phyloP scores from a whole-genome alignment of 2,329 filamentous ascomycete species.

The Clarireedia homoeocarpa region DNA sequence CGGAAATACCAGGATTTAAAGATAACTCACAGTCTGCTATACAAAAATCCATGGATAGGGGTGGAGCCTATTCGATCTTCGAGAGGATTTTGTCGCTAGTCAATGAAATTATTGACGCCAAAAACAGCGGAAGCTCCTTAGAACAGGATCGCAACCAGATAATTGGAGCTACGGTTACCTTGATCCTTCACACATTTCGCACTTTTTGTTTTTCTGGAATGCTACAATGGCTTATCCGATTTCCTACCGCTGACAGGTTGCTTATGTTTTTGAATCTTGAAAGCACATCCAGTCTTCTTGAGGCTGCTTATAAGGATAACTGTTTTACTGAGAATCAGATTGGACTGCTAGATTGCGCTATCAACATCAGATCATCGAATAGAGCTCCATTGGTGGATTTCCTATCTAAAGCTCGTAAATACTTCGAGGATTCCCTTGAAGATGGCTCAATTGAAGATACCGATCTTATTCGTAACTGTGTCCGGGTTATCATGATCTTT shows the following conservation, averaged over 20 bases:
- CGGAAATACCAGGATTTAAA: neutral
- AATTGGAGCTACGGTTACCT: slow-evolving; percentile 49
- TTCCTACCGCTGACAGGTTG: neutral
- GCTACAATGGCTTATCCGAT: neutral
- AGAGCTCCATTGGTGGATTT: neutral
- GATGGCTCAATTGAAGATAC: slow-evolving; percentile 44
- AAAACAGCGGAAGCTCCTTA: neutral
- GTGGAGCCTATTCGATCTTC: neutral
- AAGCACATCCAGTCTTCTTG: neutral
- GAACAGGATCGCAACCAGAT: slow-evolving; percentile 29
- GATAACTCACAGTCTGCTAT: neutral
- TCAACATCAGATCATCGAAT: neutral
- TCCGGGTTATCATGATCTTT: slow-evolving; percentile 42
- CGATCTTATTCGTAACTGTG: slow-evolving; percentile 42
- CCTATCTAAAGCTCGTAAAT: neutral
- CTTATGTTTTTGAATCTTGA: neutral
- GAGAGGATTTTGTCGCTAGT: neutral
- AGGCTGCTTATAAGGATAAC: neutral
- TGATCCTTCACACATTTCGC: slow-evolving; percentile 33
- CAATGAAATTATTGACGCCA: neutral
- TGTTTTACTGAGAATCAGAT: neutral
- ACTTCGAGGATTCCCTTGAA: slow-evolving; percentile 36
- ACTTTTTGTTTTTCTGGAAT: neutral
- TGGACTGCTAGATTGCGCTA: neutral
- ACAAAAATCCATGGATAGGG: neutral